These are phyloP conservation scores for Mangifera indica DNA, from an alignment of 345 rosid species.

Conservation along the genomic window DNA sequence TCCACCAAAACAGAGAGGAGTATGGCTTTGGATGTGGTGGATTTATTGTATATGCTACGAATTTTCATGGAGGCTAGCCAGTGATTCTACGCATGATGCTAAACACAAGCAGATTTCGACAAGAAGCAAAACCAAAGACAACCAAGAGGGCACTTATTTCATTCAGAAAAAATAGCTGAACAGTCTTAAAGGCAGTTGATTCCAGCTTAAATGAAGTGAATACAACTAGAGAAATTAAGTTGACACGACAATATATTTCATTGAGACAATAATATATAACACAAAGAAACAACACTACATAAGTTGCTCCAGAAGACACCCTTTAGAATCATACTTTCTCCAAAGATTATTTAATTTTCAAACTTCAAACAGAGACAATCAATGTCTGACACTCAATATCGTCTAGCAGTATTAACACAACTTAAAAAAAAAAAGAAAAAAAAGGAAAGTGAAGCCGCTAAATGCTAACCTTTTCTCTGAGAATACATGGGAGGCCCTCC, in stretches of 20 bases:
- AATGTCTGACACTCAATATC: constrained; percentile 1
- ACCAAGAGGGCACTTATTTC: background rate
- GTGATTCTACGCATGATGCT: background rate
- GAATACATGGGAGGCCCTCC: constrained; percentile 91
- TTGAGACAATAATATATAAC: no score
- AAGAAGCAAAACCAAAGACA: background rate
- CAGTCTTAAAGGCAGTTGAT: background rate
- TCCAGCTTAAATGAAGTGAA: constrained; percentile 1
- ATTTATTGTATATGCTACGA: background rate
- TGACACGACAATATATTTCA: background rate
- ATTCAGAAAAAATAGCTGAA: background rate
- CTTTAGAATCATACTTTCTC: no score
- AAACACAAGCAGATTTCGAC: background rate
- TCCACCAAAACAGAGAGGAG: no score
- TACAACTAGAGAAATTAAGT: background rate
- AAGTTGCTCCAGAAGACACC: no score
- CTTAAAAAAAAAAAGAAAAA: background rate
- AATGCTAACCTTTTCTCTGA: constrained; percentile 63
- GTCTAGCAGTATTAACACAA: background rate
- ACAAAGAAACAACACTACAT: no score
- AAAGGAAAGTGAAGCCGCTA: background rate
- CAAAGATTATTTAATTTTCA: no score
- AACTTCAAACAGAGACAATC: background rate
- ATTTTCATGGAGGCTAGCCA: background rate
- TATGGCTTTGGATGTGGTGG: background rate